Base-by-base conservation (phyloP, 768 basidiomycete species). In the Russula abietina region DNA sequence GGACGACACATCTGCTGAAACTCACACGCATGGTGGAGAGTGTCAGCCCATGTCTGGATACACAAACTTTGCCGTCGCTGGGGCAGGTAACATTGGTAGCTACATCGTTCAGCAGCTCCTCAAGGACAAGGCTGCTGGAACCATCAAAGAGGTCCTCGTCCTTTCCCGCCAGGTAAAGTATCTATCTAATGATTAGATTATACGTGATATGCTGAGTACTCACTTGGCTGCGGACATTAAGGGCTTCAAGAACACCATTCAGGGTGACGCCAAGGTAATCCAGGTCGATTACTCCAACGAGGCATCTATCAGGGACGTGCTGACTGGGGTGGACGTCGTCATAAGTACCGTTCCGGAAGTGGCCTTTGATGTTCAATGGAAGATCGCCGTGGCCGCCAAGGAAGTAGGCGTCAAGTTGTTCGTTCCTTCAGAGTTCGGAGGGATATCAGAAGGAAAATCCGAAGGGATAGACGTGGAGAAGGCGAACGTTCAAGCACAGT, bases 171-270 rank as follows among this genome's bases (percentile, higher is more conserved):
- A 55, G 46, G 66, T 67, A 38, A 50, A 28, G 53, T 28, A 19
- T 46, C 9, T 14, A 28, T n/a, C 24, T 12, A 19, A 33, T 33
- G 22, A 39, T 39, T 17, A 39, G 14, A 17, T 39, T 39, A 17
- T 39, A 4, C 16, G 6, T 39, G 38, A 39, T 39, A 16, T 39
- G 38, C 38, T 39, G 38, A 39, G 38, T 38, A 38, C 38, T 39
- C 16, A 14, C 38, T 14, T 43, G 19, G 19, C n/a, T 43, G 19
- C n/a, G 43, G 9, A 3, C 19, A 43, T 9, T n/a, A n/a, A 43
- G 43, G 43, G 43, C 53, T 73, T 70, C 17, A 68, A 71, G 19
- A 68, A 57, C 16, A 56, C 66, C 33, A 10, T 64, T 17, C 39
- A 58, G 3, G 46, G 39, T 5, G 62, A 58, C 17, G 65, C 57